Conservation (phyloP, 768 basidiomycete species). For the Gyrodon lividus region DNA sequence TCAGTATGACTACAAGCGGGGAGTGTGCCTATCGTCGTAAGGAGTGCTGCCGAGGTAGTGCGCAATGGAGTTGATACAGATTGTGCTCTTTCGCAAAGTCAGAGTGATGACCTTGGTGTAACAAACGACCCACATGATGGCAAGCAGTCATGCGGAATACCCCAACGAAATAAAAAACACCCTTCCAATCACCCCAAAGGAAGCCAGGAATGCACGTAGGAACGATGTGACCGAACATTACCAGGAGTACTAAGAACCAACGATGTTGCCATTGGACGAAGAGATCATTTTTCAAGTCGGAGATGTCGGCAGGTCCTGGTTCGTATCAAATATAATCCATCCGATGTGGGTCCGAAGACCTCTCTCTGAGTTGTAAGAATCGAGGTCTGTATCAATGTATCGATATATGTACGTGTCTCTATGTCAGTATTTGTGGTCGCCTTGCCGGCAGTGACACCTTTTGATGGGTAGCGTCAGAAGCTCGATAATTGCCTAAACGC, state of each 20-base stretch:
- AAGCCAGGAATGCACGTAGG: slow-evolving; percentile 70
- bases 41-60: slow-evolving; percentile 81
- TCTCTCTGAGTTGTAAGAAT: slow-evolving; percentile 80
- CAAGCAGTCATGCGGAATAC: slow-evolving; percentile 69
- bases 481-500: slow-evolving; percentile 10
- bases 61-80: slow-evolving; percentile 89
- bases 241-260: slow-evolving; percentile 61
- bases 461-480: slow-evolving; percentile 16
- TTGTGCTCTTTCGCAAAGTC: slow-evolving; percentile 58
- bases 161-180: slow-evolving; percentile 77
- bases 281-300: slow-evolving; percentile 67
- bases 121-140: slow-evolving; percentile 66
- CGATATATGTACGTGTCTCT: slow-evolving; percentile 42
- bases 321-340: slow-evolving; percentile 82
- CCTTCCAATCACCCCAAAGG: slow-evolving; percentile 72
- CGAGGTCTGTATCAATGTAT: slow-evolving; percentile 82
- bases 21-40: slow-evolving; percentile 77
- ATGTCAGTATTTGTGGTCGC: neutral
- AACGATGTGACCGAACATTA: slow-evolving; percentile 68
- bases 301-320: slow-evolving; percentile 67
- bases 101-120: neutral
- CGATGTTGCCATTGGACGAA: slow-evolving; percentile 79
- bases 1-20: slow-evolving; percentile 78
- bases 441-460: slow-evolving; percentile 52
- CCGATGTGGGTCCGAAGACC: slow-evolving; percentile 81